Percentiles rank a stretch among this genome's conserved stretches.
Conservation (phyloP, 2,329 filamentous ascomycete genomes). For the Penicillium sp. region DNA sequence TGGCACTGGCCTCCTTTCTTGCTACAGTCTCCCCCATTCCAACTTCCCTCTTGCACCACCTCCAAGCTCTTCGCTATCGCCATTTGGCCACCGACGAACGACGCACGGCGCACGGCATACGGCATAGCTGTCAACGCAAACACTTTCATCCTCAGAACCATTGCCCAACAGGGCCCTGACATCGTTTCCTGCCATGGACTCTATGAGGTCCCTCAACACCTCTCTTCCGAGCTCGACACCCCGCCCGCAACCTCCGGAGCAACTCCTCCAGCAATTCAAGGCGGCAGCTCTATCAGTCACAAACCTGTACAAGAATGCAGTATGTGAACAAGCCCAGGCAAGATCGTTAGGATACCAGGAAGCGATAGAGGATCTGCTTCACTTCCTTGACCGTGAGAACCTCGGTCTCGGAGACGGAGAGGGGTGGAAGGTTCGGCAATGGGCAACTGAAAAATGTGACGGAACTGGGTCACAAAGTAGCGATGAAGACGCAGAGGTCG, state of each 20-base stretch:
- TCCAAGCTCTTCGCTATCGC: neutral
- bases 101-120: conserved; percentile 2
- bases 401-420: conserved; percentile 72
- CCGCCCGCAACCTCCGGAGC: conserved; percentile 41
- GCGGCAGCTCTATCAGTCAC: conserved; percentile 87
- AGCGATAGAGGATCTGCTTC: conserved; percentile 79
- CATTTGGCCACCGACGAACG: neutral
- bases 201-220: conserved; percentile 55
- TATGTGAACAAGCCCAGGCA: conserved; percentile 64
- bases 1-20: neutral
- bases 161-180: neutral
- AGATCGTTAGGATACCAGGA: conserved; percentile 83
- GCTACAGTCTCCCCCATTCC: neutral
- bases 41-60: neutral
- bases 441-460: conserved; percentile 45
- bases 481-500: conserved; percentile 39
- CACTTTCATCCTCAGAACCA: neutral
- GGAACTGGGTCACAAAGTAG: conserved; percentile 31
- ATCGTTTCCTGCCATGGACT: conserved; percentile 45
- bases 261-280: conserved; percentile 79
- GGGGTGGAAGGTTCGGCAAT: conserved; percentile 57
- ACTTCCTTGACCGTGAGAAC: conserved; percentile 72
- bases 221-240: conserved; percentile 49
- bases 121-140: neutral
- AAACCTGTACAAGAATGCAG: conserved; percentile 88